Base-by-base conservation (phyloP, 208 protist genomes). In the Acanthamoeba lenticulata region DNA sequence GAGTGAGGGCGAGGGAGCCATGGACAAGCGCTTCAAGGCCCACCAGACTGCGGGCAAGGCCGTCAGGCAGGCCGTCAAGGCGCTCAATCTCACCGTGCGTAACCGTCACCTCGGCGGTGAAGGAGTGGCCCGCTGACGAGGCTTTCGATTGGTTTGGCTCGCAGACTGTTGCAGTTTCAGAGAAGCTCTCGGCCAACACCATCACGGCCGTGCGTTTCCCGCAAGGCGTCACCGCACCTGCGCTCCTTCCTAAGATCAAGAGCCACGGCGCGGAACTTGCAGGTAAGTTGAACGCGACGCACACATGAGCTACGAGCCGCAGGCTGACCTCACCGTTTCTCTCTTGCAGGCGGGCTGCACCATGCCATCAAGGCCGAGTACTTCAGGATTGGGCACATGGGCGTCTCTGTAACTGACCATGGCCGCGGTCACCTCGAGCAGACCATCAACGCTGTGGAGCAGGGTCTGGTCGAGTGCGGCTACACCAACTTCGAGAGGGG, bases 361-460 rank as follows among this genome's bases (percentile, higher is more conserved):
- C 44, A 38, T 5, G 32, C 15, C 36, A 95, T 95, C 79, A 95
- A 94, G 40, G 89, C 49, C 15, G 90, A 94, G 72, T 95, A 95
- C 90, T 95, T 95, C 60, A 49, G 94, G 34, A 77, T 94, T 32
- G 94, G 94, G 27, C 94, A 88, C 79, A 88, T 88, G 79, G 79
- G 79, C 21, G 79, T 88, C 19, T 60, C 44, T 15, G 79, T 88
- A 17, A 88, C 47, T n/a, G 44, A 88, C 36, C 47, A 7, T 24
- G 5, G 29, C 24, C 44, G 47, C 13, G 47, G 47, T 24, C 79
- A 88, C 47, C 79, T 88, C 29, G 79, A 88, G 44, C 40, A 88
- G 44, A 88, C 79, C 29, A 57, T 88, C 34, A 47, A 15, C 0
- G 79, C 79, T n/a, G 44, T 88, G 9, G 44, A 88, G 29, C 29